Evolutionary conservation across 2,329 filamentous ascomycete genomes (phyloP).

Genomic region (Neopestalotiopsis rosae): DNA sequence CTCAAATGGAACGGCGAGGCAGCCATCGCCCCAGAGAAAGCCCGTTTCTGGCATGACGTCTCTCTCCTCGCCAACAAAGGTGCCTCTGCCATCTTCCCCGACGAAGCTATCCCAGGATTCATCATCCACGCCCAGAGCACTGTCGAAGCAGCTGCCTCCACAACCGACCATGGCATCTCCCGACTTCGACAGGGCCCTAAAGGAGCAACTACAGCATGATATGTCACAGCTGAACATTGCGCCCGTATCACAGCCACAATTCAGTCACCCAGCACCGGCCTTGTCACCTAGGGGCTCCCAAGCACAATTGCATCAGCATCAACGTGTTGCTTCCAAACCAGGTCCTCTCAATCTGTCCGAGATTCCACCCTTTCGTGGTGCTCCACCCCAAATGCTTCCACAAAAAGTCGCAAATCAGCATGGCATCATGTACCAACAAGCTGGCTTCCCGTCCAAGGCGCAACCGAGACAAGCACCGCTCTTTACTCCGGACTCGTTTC

Average conservation of each 20-base stretch:
- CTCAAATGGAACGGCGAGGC: conserved; percentile 54
- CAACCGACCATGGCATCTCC: conserved; percentile 55
- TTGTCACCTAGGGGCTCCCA: conserved; percentile 37
- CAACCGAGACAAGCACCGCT: conserved; percentile 52
- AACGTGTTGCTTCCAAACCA: conserved; percentile 44
- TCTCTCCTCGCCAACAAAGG: conserved; percentile 59
- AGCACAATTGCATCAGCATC: conserved; percentile 36
- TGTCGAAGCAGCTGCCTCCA: conserved; percentile 53
- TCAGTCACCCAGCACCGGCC: conserved; percentile 26
- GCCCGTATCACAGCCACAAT: conserved; percentile 32
- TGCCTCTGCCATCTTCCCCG: conserved; percentile 65
- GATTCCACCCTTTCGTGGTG: conserved; percentile 60
- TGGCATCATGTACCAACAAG: conserved; percentile 42
- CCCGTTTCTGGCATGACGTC: conserved; percentile 47
- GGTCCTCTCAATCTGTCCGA: conserved; percentile 54
- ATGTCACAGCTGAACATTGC: conserved; percentile 62
- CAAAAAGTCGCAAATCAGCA: conserved; percentile 29
- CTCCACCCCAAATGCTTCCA: conserved; percentile 35
- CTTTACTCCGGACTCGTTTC: conserved; percentile 54
- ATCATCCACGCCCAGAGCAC: conserved; percentile 51
- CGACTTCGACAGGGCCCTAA: conserved; percentile 65
- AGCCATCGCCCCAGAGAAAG: conserved; percentile 65
- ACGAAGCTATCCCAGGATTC: conserved; percentile 48
- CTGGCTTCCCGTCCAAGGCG: conserved; percentile 61
- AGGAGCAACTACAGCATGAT: conserved; percentile 68